Evolutionary conservation across 345 rosid genomes (phyloP), one percentile per base, ranked within the genome.

Genomic region (Sisymbrium irio): DNA sequence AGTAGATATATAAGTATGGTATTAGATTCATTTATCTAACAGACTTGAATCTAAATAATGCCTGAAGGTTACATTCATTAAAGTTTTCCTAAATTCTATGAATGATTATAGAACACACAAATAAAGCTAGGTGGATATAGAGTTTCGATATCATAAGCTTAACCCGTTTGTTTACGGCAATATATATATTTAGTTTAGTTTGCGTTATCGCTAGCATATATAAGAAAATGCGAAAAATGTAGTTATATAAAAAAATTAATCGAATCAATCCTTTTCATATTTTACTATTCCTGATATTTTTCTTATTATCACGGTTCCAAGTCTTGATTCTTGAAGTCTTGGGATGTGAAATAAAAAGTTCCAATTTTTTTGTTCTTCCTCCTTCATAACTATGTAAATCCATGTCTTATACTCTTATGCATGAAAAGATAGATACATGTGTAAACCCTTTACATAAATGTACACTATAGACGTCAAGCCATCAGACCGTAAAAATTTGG

Each of bases 61-160:
- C 35, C 11, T 27, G 27, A 58, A 70, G 40, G 39, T 47, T 36
- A 18, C 10, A 44, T 14, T 69, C 9, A 49, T 10, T 25, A 7
- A 27, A 51, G 7, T 53, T 51, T 61, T 39, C 51, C 14, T 20
- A 27, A 13, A 30, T 53, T 73, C 63, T 63, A 33, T 41, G 12
- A 41, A 72, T 40, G 47, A 49, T n/a, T n/a, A n/a, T 25, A 46
- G 67, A 59, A 59, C 62, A 51, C 18, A 40, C 44, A 42, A 72
- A 51, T 6, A 72, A 40, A 27, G 49, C 2, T 37, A 27, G 55
- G 77, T 4, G 18, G 70, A 53, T 63, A 53, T 63, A 15, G 13
- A 53, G 36, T 53, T 28, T 73, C 9, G 53, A 50, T 72, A 63
- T 41, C 40, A 22, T 42, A 62, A 53, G 63, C 61, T 72, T 51